Evolutionary conservation across 2,329 filamentous ascomycete genomes (phyloP).

Genomic region (Monilinia fructigena): DNA sequence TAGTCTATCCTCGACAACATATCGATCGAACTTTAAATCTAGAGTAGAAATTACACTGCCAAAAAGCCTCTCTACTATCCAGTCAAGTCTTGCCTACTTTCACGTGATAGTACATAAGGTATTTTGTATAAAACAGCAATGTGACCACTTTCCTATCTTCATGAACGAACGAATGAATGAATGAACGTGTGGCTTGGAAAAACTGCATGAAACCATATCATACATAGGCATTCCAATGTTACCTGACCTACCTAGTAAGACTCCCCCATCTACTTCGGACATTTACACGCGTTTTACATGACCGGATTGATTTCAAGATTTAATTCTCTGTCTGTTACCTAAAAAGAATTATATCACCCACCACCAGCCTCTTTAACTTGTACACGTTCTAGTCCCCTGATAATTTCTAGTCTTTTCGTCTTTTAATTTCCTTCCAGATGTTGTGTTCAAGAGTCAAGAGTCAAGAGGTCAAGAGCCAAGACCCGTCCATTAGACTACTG

Average conservation of each 20-base stretch:
- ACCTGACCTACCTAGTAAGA: background rate
- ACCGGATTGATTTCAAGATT: background rate
- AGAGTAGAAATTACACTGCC: background rate
- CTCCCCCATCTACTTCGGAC: background rate
- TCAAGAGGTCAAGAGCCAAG: background rate
- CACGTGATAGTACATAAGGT: constrained; percentile 9
- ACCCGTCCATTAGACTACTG: too few relatives aligned
- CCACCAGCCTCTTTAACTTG: constrained; percentile 1
- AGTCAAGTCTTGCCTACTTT: background rate
- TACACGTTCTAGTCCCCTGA: background rate
- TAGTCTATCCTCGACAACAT: background rate
- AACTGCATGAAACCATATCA: constrained; percentile 6
- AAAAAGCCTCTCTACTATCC: constrained; percentile 1
- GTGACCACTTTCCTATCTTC: constrained; percentile 1
- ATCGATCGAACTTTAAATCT: background rate
- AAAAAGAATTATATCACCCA: background rate
- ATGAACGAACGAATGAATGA: background rate
- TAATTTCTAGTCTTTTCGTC: constrained; percentile 1
- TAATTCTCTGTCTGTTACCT: background rate
- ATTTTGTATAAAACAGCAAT: background rate
- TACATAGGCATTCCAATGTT: background rate
- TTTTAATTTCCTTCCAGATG: constrained; percentile 7
- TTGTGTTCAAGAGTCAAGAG: background rate
- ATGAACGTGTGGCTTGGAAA: background rate
- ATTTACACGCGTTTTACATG: background rate